Evolutionary conservation across 108 stramenopile species (phyloP).

Genomic region (Cyclotella atomus): DNA sequence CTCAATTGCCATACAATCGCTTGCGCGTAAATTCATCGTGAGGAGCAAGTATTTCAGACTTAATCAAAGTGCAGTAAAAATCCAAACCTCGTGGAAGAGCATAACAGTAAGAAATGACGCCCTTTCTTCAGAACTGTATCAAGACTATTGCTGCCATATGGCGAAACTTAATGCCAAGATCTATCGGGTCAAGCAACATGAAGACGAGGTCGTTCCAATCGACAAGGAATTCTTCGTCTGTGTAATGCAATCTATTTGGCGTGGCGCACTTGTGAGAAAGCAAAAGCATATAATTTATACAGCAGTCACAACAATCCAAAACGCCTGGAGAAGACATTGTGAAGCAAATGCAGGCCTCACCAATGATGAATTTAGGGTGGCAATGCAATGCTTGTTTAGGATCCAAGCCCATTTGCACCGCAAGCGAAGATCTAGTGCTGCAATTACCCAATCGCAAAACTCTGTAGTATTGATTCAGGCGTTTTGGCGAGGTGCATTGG

Average conservation of each 20-base stretch:
- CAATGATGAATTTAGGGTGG: neutral
- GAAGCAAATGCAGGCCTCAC: neutral
- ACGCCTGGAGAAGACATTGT: neutral
- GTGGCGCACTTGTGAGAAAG: neutral
- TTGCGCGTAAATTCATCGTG: neutral
- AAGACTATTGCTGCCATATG: constrained; percentile 1
- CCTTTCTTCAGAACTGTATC: neutral
- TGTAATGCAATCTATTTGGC: constrained; percentile 10
- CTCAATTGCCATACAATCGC: neutral
- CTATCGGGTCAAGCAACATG: too few species aligned
- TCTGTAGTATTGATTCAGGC: neutral
- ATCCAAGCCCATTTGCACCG: neutral
- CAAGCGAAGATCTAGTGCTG: neutral
- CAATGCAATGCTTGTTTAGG: neutral
- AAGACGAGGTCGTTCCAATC: too few species aligned
- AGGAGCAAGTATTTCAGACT: neutral
- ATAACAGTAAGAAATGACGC: neutral
- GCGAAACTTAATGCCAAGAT: too few species aligned
- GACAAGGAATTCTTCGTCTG: neutral
- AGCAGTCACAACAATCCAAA: constrained; percentile 2
- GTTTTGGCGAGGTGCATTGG: neutral
- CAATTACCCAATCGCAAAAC: neutral
- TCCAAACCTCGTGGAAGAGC: constrained; percentile 10
- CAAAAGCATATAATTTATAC: neutral
- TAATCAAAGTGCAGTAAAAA: neutral